Percentiles rank a stretch among this genome's conserved stretches.
Evolutionary conservation across 305 asterid species (phyloP).

Genomic region (Stenogyne calaminthoides): DNA sequence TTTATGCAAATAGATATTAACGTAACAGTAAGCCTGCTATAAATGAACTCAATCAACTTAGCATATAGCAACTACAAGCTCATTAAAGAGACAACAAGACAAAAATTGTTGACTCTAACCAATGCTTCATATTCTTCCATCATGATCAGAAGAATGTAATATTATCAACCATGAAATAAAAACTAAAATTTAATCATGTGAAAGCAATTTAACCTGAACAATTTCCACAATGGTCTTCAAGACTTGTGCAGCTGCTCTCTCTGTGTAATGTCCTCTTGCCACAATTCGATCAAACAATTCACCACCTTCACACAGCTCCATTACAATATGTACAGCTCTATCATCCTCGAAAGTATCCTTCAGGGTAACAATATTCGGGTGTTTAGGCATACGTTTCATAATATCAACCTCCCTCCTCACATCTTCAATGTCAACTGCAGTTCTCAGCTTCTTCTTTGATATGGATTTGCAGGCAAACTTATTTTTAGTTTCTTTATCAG

Average conservation of each 20-base stretch:
- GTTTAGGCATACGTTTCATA: conserved; percentile 84
- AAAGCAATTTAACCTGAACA: conserved; percentile 58
- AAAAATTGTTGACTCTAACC: not conserved
- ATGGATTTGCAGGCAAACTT: conserved; percentile 80
- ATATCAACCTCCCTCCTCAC: conserved; percentile 89
- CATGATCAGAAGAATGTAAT: not conserved
- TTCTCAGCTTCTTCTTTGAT: conserved; percentile 75
- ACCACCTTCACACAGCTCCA: conserved; percentile 90
- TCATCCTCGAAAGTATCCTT: conserved; percentile 79
- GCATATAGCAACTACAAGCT: not conserved
- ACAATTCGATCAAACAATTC: conserved; percentile 83
- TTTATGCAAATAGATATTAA: not conserved
- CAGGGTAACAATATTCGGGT: conserved; percentile 66
- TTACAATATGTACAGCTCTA: conserved; percentile 73
- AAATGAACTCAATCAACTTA: not conserved
- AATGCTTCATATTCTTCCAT: not conserved
- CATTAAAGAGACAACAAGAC: conserved; percentile 18
- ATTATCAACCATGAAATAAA: conserved; percentile 20
- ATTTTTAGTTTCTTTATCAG: conserved; percentile 57
- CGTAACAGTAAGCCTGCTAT: not conserved
- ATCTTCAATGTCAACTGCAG: conserved; percentile 78
- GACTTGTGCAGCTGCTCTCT: conserved; percentile 73
- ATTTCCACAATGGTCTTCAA: conserved; percentile 79
- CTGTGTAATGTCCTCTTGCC: conserved; percentile 83
- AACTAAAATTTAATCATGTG: no score